Evolutionary conservation across 164 flowering plant genomes (phyloP), one percentile per base, ranked within the genome.

Genomic region (Berberis thunbergii): DNA sequence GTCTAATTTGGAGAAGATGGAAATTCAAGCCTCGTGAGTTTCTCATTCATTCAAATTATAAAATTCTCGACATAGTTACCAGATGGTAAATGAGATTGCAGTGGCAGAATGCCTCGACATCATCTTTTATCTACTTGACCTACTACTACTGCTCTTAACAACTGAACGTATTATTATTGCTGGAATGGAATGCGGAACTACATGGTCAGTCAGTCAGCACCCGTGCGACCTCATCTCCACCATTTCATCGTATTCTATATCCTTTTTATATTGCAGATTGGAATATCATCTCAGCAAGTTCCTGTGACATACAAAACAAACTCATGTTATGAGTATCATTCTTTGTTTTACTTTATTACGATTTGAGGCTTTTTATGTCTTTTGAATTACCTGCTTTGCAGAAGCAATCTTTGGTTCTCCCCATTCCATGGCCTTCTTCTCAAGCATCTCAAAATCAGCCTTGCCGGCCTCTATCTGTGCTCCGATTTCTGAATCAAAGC

Each of bases 231-330:
- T 26, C 41, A 26, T 40, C 9, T 2, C 43, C 42, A 41, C 2
- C 45, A 6, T 41, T 1, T 42, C n/a, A 10, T 55, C 58, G 6
- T n/a, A n/a, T 43, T 38, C 3, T 8, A 7, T 41, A 9, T 49
- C 38, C 38, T 54, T 59, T 42, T 77, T 84, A 93, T 54, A 93
- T 10, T 38, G 88, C 94, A 60, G 96, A 83, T 43, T 86, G 96
- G 77, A 93, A 87, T 45, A 93, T 76, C 97, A 93, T 88, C 87
- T 93, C 98, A 0, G 97, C 97, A 48, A 93, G 84, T 70, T 93
- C 98, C 97, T 93, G 96, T 75, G 79, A 70, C 63, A 74, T 52
- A 41, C 1, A 11, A 57, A 57, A 38, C 43, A 57, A 52, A 10
- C n/a, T 52, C 10, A 52, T 52, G 13, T 10, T 12, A 46, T 46